Conservation (phyloP, 2,329 filamentous ascomycete species). For the Pseudovirgaria hyperparasitica region DNA sequence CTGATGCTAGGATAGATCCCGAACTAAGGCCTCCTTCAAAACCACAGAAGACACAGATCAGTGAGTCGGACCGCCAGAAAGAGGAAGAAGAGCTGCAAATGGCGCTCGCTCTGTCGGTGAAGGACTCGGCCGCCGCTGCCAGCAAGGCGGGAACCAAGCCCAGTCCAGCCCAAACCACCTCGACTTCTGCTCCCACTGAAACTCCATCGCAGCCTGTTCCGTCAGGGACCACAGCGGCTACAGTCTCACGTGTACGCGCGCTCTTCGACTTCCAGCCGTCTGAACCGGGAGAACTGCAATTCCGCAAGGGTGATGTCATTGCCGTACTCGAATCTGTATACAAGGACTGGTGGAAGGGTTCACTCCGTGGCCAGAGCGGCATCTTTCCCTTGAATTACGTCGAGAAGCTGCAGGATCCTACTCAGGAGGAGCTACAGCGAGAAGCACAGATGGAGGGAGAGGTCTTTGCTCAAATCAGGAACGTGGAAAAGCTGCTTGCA, state of each 20-base stretch:
- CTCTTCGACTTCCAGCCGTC: constrained; percentile 92
- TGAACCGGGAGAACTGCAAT: constrained; percentile 87
- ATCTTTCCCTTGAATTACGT: constrained; percentile 99
- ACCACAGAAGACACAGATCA: constrained; percentile 84
- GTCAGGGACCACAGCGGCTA: constrained; percentile 86
- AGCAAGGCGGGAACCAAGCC: constrained; percentile 28
- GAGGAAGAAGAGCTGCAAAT: constrained; percentile 97
- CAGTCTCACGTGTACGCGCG: constrained; percentile 85
- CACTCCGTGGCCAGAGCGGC: constrained; percentile 82
- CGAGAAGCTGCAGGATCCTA: constrained; percentile 91
- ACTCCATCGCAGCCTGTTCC: constrained; percentile 46
- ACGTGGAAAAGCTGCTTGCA: constrained; percentile 72
- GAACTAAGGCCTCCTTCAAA: constrained; percentile 85
- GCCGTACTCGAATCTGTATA: constrained; percentile 95
- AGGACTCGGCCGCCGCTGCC: constrained; percentile 45
- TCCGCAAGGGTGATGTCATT: constrained; percentile 93
- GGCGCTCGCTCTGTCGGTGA: constrained; percentile 81
- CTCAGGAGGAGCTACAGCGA: constrained; percentile 81
- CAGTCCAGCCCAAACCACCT: constrained; percentile 16
- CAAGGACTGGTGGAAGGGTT: constrained; percentile 99
- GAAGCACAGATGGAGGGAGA: constrained; percentile 92
- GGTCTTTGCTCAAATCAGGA: constrained; percentile 65
- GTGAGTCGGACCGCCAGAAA: constrained; percentile 78
- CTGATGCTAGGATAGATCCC: constrained; percentile 51
- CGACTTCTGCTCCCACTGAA: constrained; percentile 14